Base-by-base conservation (phyloP, 116 monocot genomes). In the Dioscorea cayenensis region DNA sequence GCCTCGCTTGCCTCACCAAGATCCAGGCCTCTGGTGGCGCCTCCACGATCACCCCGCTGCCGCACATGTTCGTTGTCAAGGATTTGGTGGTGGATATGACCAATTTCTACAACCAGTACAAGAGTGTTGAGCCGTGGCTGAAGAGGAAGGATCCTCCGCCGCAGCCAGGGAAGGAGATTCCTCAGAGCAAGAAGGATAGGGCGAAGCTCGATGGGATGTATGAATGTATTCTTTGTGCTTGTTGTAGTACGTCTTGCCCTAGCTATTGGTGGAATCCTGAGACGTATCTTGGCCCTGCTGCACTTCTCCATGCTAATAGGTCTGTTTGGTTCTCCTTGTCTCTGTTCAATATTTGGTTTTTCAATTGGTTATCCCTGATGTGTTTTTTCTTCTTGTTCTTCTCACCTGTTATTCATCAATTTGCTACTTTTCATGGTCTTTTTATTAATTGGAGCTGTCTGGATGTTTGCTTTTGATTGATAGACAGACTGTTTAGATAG, bases 231-330 rank as follows among this genome's bases (percentile, higher is more conserved):
- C 81, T 95, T 7, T 95, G 95, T 66, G 95, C 95, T 14, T 95
- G 95, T 49, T 95, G 95, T 69, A 85, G 80, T 66, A 92, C 95
- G 0, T 87, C 95, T n/a, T 95, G 95, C 82, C 95, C 95, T 0
- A 92, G 92, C 75, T 95, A 95, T 66, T 95, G 95, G 92, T 95
- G 95, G 95, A 95, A 95, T 43, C 95, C 95, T 9, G 95, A 92
- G 86, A 73, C 69, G 1, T 95, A 95, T 55, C 85, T 95, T 28
- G 95, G 95, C 38, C 95, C 95, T 7, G 95, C 95, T 1, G 95
- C 95, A 0, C 85, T 95, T 51, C 89, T 95, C 48, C 92, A 95
- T 52, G 92, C 95, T 25, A 79, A 95, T 55, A 87, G 95, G 95
- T 95, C 2, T 2, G 14, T 17, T 28, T 32, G 9, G 0, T 9